A percentile compares a stretch with the other conserved stretches of the same genome.
Evolutionary conservation across 495 filamentous ascomycete genomes (phyloP).

Genomic region (Opeltia flavorubescens): DNA sequence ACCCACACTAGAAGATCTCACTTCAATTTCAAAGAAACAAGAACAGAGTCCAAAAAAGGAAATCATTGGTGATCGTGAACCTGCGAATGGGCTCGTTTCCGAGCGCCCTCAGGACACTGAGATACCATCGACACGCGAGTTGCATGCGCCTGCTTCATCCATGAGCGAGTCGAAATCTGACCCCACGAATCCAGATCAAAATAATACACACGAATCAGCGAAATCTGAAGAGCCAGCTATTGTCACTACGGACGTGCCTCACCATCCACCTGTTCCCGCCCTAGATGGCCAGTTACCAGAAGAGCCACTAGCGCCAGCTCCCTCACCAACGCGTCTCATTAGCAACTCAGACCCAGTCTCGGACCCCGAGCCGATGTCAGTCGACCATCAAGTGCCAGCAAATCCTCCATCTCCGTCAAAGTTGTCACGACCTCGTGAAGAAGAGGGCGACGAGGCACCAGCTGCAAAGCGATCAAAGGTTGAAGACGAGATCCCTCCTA

Average conservation of each 20-base stretch:
- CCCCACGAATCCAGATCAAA: not conserved
- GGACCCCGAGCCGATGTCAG: not conserved
- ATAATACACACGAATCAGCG: not conserved
- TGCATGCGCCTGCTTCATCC: not conserved
- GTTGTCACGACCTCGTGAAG: conserved; percentile 56
- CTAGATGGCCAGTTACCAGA: conserved; percentile 4
- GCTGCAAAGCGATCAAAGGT: conserved; percentile 66
- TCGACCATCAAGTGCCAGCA: not conserved
- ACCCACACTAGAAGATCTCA: conserved; percentile 2
- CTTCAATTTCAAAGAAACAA: conserved; percentile 5
- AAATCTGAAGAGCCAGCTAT: not conserved
- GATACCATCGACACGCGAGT: not conserved
- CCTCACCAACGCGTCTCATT: conserved; percentile 9
- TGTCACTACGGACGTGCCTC: conserved; percentile 7
- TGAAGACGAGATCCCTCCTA: conserved; percentile 23
- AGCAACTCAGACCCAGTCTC: not conserved
- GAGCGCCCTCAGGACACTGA: not conserved
- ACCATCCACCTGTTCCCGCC: conserved; percentile 10
- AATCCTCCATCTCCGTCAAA: conserved; percentile 31
- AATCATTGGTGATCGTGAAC: conserved; percentile 5
- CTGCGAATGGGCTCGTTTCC: conserved; percentile 9
- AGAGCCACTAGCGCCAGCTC: conserved; percentile 11
- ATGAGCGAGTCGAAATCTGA: not conserved
- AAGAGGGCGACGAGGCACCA: conserved; percentile 55
- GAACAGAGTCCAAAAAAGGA: conserved; percentile 9